Evolutionary conservation across 805 yeast species (phyloP).

Genomic region (Candida manassasensis): DNA sequence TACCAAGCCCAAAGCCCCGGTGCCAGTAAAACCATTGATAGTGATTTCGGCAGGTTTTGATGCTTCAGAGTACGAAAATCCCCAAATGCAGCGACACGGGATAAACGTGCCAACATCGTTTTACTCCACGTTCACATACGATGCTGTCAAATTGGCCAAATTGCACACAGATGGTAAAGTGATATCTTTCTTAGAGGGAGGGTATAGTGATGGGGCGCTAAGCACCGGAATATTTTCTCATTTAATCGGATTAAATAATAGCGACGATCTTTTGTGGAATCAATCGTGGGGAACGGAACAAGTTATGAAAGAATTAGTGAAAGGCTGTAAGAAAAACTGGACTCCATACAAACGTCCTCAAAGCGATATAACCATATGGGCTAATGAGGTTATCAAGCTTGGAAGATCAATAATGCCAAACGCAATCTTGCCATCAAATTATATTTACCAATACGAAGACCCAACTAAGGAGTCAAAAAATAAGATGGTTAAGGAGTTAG

Average conservation of each 20-base stretch:
- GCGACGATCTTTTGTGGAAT: conserved; percentile 46
- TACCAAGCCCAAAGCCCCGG: conserved; percentile 31
- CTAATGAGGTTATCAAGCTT: conserved; percentile 56
- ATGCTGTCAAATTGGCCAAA: conserved; percentile 65
- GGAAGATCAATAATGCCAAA: conserved; percentile 62
- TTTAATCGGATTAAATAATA: conserved; percentile 60
- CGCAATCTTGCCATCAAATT: conserved; percentile 35
- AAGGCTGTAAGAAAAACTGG: conserved; percentile 70
- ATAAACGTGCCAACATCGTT: conserved; percentile 80
- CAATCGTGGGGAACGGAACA: conserved; percentile 59
- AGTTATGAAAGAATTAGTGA: conserved; percentile 59
- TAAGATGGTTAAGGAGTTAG: conserved; percentile 30
- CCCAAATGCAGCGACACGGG: conserved; percentile 81
- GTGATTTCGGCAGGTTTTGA: conserved; percentile 86
- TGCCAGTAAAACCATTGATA: conserved; percentile 45
- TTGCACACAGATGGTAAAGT: conserved; percentile 57
- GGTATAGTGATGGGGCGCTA: conserved; percentile 79
- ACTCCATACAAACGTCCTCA: conserved; percentile 50
- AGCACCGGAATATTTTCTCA: conserved; percentile 78
- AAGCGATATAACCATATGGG: conserved; percentile 53
- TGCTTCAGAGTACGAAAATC: conserved; percentile 77
- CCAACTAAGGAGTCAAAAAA: conserved; percentile 13
- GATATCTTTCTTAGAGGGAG: conserved; percentile 75
- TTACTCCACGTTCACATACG: conserved; percentile 66
- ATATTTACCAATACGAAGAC: conserved; percentile 26